Conservation (phyloP, 2,329 filamentous ascomycete species). For the Neurospora crassa region DNA sequence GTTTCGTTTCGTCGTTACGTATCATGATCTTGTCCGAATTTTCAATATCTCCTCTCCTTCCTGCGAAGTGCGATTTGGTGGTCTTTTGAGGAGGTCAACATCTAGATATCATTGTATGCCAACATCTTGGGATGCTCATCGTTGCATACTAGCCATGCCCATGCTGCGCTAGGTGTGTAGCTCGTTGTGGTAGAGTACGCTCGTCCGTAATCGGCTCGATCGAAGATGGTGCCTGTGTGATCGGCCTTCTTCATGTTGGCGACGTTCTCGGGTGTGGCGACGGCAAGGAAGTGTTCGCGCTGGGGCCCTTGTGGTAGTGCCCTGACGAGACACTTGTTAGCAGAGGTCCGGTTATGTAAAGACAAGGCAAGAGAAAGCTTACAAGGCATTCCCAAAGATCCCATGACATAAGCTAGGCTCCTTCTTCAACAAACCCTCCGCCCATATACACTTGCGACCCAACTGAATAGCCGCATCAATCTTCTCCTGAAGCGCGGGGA, state of each 20-base stretch:
- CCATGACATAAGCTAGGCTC: constrained; percentile 52
- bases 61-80: not conserved
- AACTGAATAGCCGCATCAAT: constrained; percentile 39
- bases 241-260: constrained; percentile 24
- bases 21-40: not conserved
- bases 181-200: constrained; percentile 18
- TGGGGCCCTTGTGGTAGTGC: constrained; percentile 15
- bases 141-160: constrained; percentile 18
- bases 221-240: constrained; percentile 14
- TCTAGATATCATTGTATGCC: constrained; percentile 19
- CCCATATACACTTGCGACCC: constrained; percentile 40
- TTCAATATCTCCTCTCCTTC: not conserved
- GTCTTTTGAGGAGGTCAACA: not conserved
- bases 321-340: no score
- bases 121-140: constrained; percentile 15
- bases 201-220: constrained; percentile 20
- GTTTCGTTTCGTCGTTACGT: not conserved
- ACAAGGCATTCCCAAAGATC: constrained; percentile 48
- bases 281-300: constrained; percentile 42
- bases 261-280: constrained; percentile 45
- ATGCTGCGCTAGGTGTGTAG: constrained; percentile 19
- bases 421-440: constrained; percentile 47
- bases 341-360: no score
- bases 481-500: constrained; percentile 36
- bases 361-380: constrained; percentile 12